phyloP scores from a whole-genome alignment of 768 basidiomycete species.

The Russula earlei region DNA sequence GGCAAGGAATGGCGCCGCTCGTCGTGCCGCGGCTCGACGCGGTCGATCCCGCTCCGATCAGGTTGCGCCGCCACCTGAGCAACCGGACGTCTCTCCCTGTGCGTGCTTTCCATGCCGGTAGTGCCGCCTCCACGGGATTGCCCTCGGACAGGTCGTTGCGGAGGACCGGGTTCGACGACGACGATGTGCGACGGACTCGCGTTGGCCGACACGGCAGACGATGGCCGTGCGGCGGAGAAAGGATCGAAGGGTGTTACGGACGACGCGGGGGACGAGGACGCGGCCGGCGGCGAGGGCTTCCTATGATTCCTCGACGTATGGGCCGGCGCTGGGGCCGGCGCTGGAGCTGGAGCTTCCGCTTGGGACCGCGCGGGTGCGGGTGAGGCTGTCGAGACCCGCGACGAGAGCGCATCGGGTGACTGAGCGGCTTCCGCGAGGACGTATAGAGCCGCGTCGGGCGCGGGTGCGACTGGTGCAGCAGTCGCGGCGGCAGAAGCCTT shows the following conservation, averaged over 20 bases:
- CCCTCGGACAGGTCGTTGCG: neutral
- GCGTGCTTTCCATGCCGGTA: neutral
- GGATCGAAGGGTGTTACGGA: neutral
- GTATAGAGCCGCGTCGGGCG: constrained; percentile 3
- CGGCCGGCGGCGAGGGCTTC: too few species aligned
- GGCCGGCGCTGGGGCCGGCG: neutral
- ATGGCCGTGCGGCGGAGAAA: neutral
- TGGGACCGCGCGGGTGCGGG: neutral
- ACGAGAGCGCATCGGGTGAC: constrained; percentile 12
- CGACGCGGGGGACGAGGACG: neutral
- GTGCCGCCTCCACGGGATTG: neutral
- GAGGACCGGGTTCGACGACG: neutral
- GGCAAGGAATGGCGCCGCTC: neutral
- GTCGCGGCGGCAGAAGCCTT: neutral
- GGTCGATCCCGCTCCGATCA: neutral
- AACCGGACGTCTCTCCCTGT: neutral
- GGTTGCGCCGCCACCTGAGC: too few species aligned
- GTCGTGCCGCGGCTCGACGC: neutral
- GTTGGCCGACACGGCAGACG: neutral
- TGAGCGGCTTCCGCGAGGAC: constrained; percentile 12
- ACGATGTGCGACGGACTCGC: neutral
- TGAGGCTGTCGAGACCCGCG: neutral
- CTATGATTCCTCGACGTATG: neutral
- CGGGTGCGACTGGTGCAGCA: neutral
- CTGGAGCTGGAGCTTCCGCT: neutral